Base-by-base conservation (phyloP, 192 early-diverging fungal genomes). In the Coemansia sp. region DNA sequence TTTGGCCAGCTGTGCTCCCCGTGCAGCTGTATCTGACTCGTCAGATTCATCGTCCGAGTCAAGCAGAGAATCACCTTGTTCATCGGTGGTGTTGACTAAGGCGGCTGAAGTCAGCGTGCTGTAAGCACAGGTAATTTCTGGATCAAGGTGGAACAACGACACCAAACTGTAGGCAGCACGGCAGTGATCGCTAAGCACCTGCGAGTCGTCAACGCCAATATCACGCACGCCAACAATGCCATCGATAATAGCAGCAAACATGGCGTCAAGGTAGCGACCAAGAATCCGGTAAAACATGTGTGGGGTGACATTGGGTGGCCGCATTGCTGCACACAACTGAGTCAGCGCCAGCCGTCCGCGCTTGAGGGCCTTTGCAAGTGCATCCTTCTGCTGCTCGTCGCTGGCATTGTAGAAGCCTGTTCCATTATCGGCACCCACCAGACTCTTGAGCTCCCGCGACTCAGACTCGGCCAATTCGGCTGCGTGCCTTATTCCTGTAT, bases 191-290 rank as follows among this genome's bases (percentile, higher is more conserved):
- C 68, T 71, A 19, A 80, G 62, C 14, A 52, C 65, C 45, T 74
- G 65, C 62, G 77, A 80, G 58, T 80, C 72, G 37, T 74, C 77
- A 0, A 56, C 69, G 43, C 69, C 63, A 29, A 80, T 74, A 24
- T 80, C 77, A 14, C 58, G 38, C 15, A 80, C 35, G 24, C 47
- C 65, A 2, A 61, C 7, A 7, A 80, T 41, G 29, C 49, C 49
- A 17, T 55, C 65, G 15, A 71, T 54, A 12, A 61, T 67, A 5
- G 68, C 58, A 4, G 27, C 65, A 56, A 57, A 74, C 19, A 68
- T 65, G 8, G 68, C 68, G 32, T 74, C 72, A 11, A 71, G 9
- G 53, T 61, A 62, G 23, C 35, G 24, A 23, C 65, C 72, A 12
- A 73, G 19, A 1, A 59, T 50, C 12, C 60, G 43, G 55, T 62